Conservation (phyloP, 1,284 basidiomycete genomes). For the Termitomyces sp. region DNA sequence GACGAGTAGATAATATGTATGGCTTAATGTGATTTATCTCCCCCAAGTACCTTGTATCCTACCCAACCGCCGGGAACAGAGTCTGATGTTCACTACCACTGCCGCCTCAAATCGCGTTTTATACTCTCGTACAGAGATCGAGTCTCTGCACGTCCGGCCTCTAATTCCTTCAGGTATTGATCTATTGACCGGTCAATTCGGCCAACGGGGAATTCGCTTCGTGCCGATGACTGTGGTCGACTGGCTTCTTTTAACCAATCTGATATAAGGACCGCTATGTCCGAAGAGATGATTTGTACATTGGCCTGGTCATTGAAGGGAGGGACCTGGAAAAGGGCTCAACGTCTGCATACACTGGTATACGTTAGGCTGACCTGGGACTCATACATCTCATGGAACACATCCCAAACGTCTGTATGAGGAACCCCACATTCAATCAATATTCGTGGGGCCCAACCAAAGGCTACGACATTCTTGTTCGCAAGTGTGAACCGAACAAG, state of each 20-base stretch:
- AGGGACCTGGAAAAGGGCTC: constrained; percentile 49
- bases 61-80: no score
- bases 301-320: constrained; percentile 78
- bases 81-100: constrained; percentile 42
- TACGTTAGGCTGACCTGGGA: constrained; percentile 58
- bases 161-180: constrained; percentile 66
- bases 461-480: constrained; percentile 52
- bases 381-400: constrained; percentile 83
- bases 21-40: constrained; percentile 5
- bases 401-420: constrained; percentile 76
- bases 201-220: constrained; percentile 67
- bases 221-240: constrained; percentile 54
- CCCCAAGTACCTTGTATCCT: neutral
- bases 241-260: constrained; percentile 75
- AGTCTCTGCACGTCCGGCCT: constrained; percentile 53
- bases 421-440: constrained; percentile 76
- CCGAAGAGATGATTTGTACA: constrained; percentile 71
- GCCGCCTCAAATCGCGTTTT: constrained; percentile 60
- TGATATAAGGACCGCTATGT: constrained; percentile 67
- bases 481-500: constrained; percentile 67
- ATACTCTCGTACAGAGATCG: constrained; percentile 59
- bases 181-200: constrained; percentile 65
- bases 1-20: constrained; percentile 1
- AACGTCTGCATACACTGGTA: neutral
- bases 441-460: constrained; percentile 78